Evolutionary conservation across 2,329 filamentous ascomycete species (phyloP).

Genomic region (Macroventuria anomochaeta): DNA sequence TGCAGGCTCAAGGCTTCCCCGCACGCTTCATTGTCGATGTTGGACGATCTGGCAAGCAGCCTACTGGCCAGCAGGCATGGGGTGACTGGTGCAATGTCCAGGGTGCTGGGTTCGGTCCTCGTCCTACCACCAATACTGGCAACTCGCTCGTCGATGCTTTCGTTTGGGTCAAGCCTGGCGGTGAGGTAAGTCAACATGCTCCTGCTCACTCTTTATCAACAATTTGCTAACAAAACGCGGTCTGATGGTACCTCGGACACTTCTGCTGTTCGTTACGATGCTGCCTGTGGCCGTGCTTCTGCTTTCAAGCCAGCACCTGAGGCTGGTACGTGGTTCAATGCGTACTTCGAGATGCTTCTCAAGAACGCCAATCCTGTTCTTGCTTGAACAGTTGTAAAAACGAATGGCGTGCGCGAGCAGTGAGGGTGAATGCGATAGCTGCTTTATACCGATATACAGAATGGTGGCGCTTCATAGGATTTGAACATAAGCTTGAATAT

Average conservation of each 20-base stretch:
- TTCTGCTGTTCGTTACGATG: constrained; percentile 59
- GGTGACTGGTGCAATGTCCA: constrained; percentile 73
- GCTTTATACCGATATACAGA: too few species aligned
- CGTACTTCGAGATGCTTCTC: constrained; percentile 48
- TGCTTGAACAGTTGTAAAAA: too few species aligned
- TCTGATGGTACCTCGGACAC: constrained; percentile 54
- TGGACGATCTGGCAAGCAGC: constrained; percentile 68
- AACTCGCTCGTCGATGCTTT: constrained; percentile 67
- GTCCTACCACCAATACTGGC: constrained; percentile 68
- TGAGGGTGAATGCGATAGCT: too few species aligned
- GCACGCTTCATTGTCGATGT: constrained; percentile 62
- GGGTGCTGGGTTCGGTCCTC: constrained; percentile 68
- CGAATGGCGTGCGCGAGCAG: too few species aligned
- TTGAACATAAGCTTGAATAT: too few species aligned
- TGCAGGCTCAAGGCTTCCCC: constrained; percentile 56
- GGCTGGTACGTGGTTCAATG: constrained; percentile 71
- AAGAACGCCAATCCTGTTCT: constrained; percentile 45
- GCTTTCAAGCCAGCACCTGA: constrained; percentile 70
- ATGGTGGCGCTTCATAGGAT: too few species aligned
- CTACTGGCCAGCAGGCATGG: constrained; percentile 62
- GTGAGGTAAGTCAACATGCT: constrained; percentile 44
- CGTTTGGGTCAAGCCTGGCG: constrained; percentile 74
- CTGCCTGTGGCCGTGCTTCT: constrained; percentile 60
- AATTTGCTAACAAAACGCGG: constrained; percentile 13
- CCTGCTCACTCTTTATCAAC: neutral